Evolutionary conservation across 495 filamentous ascomycete genomes (phyloP), one percentile per base, ranked within the genome.

Genomic region (Thermochaetoides thermophila): DNA sequence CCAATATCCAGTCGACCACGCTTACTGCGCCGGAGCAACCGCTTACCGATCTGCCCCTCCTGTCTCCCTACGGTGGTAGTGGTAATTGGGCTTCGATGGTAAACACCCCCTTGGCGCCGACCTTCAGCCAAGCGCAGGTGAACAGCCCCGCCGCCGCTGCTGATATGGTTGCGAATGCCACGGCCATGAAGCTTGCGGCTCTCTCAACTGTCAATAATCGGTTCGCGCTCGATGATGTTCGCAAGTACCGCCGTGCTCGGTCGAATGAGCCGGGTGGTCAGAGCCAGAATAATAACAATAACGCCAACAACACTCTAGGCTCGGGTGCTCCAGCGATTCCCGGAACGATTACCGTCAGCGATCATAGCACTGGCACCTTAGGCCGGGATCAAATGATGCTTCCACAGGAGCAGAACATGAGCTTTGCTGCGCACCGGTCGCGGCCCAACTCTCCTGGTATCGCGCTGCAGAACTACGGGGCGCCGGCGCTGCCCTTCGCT

Each of bases 71-170:
- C 53, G 74, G 74, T 40, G 63, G 77, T 36, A 81, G 81, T 51
- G 82, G 81, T 22, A 96, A 85, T 66, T 97, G 89, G 89, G 89
- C 91, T 21, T 96, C 89, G 16, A 89, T 94, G 81, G 76, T 86
- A 41, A 96, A 94, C 61, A 97, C 89, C 3, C 89, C 89, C 1
- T 93, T 96, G 81, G 84, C 84, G 16, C 60, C 83, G 5, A 86
- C 72, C 32, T 97, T 97, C 54, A 61, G 74, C 57, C 40, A 59
- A 39, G 63, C 60, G 36, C 61, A 63, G 39, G 57, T 55, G 20
- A n/a, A n/a, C n/a, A n/a, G n/a, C n/a, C n/a, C n/a, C n/a, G n/a
- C n/a, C n/a, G 65, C 61, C 22, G 74, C 68, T 31, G 89, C 86
- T 11, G 91, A 97, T 46, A 95, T 97, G 86, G 82, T 97, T 34